A percentile compares a stretch with the other conserved stretches of the same genome.
Evolutionary conservation across 73 alveolate species (phyloP).

Genomic region (Symbiodinium natans): DNA sequence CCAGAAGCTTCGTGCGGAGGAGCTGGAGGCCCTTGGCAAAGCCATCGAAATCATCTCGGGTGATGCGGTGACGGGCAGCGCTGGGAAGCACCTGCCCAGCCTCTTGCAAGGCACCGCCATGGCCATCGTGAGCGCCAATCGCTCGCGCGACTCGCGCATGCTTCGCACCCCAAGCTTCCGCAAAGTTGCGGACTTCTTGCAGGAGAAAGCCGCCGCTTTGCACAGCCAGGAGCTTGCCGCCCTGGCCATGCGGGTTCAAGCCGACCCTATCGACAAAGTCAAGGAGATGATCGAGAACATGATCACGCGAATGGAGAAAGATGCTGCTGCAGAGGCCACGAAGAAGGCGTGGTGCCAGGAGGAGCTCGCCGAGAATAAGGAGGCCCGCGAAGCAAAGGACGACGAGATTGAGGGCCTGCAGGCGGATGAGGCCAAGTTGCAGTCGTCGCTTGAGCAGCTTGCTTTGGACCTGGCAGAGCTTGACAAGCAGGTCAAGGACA

Average conservation of each 20-base stretch:
- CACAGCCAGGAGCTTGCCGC: conserved; percentile 10
- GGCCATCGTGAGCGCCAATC: not conserved
- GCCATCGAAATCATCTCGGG: conserved; percentile 51
- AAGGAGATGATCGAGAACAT: conserved; percentile 39
- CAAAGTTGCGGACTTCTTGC: not conserved
- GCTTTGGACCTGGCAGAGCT: not conserved
- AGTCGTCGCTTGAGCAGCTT: not conserved
- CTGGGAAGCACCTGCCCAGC: conserved; percentile 74
- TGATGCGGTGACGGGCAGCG: conserved; percentile 67
- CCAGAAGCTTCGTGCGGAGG: not conserved
- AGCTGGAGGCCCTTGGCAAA: conserved; percentile 25
- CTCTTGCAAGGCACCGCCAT: not conserved
- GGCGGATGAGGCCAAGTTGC: not conserved
- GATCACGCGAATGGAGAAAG: not conserved
- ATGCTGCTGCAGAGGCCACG: conserved; percentile 3
- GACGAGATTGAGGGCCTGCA: not conserved
- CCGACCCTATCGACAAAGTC: conserved; percentile 34
- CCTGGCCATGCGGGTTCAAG: conserved; percentile 18
- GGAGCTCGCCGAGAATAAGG: conserved; percentile 6
- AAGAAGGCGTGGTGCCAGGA: conserved; percentile 40
- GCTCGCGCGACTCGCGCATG: too few species aligned
- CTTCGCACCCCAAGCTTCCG: not conserved
- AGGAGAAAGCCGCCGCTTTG: not conserved
- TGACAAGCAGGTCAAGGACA: not conserved
- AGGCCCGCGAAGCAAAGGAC: not conserved